Evolutionary conservation across 2,329 filamentous ascomycete genomes (phyloP).

Genomic region (Hypoxylon sp.): DNA sequence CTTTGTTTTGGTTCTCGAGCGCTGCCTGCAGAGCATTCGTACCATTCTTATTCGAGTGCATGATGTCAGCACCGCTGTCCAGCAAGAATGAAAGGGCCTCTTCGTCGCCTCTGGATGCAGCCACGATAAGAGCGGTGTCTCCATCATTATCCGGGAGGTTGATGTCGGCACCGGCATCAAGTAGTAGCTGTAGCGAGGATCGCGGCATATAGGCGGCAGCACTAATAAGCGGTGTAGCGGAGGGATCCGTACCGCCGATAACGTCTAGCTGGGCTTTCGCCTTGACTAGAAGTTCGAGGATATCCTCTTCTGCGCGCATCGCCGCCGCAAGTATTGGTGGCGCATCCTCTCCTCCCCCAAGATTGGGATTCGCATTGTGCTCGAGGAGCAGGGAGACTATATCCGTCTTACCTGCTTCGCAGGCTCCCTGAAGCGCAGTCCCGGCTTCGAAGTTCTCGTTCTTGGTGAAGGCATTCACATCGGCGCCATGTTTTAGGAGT

Average conservation of each 20-base stretch:
- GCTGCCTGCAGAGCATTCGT: constrained; percentile 52
- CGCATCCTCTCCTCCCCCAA: constrained; percentile 52
- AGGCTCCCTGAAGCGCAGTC: constrained; percentile 58
- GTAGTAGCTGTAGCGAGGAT: constrained; percentile 50
- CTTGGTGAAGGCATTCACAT: constrained; percentile 52
- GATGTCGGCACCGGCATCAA: constrained; percentile 56
- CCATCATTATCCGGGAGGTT: constrained; percentile 53
- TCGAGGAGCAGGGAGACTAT: constrained; percentile 56
- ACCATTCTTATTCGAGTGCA: constrained; percentile 49
- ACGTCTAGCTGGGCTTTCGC: constrained; percentile 55
- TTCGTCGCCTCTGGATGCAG: constrained; percentile 51
- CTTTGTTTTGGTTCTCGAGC: constrained; percentile 42
- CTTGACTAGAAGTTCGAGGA: constrained; percentile 53
- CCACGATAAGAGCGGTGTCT: constrained; percentile 56
- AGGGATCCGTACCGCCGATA: constrained; percentile 50
- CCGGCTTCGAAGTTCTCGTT: constrained; percentile 50
- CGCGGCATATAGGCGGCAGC: constrained; percentile 53
- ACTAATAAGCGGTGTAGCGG: constrained; percentile 55
- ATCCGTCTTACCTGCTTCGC: constrained; percentile 52
- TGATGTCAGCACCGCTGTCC: constrained; percentile 53
- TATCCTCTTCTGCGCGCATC: constrained; percentile 51
- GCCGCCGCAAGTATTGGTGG: constrained; percentile 56
- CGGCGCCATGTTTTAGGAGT: constrained; percentile 53
- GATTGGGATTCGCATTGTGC: constrained; percentile 54
- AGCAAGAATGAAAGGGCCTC: constrained; percentile 53